A percentile compares a stretch with the other conserved stretches of the same genome.
phyloP scores from a whole-genome alignment of 2,329 filamentous ascomycete genomes.

The Alternaria sp. region DNA sequence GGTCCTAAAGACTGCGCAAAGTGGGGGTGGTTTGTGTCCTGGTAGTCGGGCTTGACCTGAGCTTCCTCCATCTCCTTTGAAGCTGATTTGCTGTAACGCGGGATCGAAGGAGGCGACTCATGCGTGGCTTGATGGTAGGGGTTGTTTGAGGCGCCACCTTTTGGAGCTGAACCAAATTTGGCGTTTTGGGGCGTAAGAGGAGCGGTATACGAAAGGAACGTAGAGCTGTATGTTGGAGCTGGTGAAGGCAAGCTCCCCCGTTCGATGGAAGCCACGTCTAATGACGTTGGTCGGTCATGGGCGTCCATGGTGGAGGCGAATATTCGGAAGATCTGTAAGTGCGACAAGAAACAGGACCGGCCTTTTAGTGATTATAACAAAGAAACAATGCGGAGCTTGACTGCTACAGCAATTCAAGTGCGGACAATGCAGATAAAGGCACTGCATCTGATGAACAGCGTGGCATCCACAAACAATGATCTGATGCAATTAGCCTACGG shows the following conservation, averaged over 20 bases:
- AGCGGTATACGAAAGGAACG: slow-evolving; percentile 10
- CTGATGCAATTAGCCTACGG: not conserved
- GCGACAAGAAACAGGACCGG: not conserved
- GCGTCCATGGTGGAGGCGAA: slow-evolving; percentile 9
- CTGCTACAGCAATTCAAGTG: not conserved
- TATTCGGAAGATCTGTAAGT: not conserved
- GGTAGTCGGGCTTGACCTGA: slow-evolving; percentile 12
- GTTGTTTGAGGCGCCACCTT: not conserved
- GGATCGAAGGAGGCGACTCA: not conserved
- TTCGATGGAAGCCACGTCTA: slow-evolving; percentile 22
- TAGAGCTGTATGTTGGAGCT: slow-evolving; percentile 32
- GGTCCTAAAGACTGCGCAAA: slow-evolving; percentile 5
- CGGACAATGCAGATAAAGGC: not conserved
- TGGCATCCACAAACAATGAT: slow-evolving; percentile 1
- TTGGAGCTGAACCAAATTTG: not conserved
- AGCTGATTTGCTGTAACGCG: not conserved
- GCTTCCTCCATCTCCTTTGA: not conserved
- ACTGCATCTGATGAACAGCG: not conserved
- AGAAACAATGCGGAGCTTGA: not conserved
- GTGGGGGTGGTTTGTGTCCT: slow-evolving; percentile 15
- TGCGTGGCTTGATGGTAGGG: slow-evolving; percentile 1
- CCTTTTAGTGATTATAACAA: not conserved
- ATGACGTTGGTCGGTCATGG: slow-evolving; percentile 15
- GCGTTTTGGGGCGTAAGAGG: not conserved
- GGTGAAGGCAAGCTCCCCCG: slow-evolving; percentile 20